Evolutionary conservation across 2,329 filamentous ascomycete genomes (phyloP).

Genomic region (Aspergillus candidus): DNA sequence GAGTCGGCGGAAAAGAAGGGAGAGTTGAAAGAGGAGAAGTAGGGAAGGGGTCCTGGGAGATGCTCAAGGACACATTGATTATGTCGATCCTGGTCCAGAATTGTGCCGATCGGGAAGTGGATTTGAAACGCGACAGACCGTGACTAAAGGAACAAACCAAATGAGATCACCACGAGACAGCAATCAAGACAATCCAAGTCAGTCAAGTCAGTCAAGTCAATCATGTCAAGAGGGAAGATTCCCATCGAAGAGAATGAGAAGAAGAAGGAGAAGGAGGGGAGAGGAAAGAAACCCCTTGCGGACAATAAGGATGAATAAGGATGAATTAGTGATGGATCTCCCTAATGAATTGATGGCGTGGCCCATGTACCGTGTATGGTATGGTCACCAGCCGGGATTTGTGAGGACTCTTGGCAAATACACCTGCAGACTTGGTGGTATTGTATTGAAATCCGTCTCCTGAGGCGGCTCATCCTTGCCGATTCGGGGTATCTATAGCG

Average conservation of each 20-base stretch:
- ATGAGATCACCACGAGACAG: no score
- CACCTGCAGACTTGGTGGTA: slow-evolving; percentile 6
- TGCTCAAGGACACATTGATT: slow-evolving; percentile 15
- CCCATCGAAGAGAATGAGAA: neutral
- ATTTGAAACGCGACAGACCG: no score
- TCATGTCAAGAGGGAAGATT: no score
- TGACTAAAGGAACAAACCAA: no score
- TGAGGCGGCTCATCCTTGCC: slow-evolving; percentile 5
- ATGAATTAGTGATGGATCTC: neutral
- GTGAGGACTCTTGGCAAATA: no score
- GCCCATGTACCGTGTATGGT: slow-evolving; percentile 1
- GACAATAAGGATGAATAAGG: neutral
- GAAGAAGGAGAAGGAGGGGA: slow-evolving; percentile 1
- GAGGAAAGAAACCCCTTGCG: neutral
- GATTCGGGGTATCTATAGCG: slow-evolving; percentile 10
- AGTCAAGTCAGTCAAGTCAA: no score
- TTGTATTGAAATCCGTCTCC: slow-evolving; percentile 9
- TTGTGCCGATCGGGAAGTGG: no score
- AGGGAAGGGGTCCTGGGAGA: slow-evolving; percentile 9
- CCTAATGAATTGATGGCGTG: slow-evolving; percentile 6
- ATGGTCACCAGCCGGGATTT: no score
- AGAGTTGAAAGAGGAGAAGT: neutral
- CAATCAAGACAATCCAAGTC: no score
- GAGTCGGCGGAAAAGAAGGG: neutral
- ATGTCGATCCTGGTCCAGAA: neutral